These are phyloP conservation scores for Colletotrichum magnum DNA, from an alignment of 2,329 filamentous ascomycete genomes.

Conservation along the genomic window DNA sequence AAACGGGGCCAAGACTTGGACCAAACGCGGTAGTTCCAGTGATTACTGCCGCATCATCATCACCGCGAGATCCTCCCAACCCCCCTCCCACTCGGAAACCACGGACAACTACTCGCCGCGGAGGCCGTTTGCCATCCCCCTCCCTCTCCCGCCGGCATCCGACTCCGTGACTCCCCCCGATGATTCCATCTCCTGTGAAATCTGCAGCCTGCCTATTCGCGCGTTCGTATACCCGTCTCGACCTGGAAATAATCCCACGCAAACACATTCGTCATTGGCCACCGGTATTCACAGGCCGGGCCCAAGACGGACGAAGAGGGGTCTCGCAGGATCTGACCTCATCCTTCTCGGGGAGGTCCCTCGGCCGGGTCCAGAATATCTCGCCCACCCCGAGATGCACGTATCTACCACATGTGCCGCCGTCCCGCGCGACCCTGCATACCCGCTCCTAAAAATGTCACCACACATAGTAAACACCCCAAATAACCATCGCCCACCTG, in stretches of 20 bases:
- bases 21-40: background rate
- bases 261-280: background rate
- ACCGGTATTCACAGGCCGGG: background rate
- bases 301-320: no score
- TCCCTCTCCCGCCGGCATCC: background rate
- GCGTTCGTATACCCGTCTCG: background rate
- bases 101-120: background rate
- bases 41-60: no score
- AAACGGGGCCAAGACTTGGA: conserved; percentile 12
- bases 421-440: no score
- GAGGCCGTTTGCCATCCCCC: background rate
- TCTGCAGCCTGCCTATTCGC: background rate
- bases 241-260: background rate
- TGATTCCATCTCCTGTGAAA: background rate
- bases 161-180: background rate
- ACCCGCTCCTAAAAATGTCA: no score
- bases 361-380: no score
- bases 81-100: no score
- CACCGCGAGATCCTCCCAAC: no score
- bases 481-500: no score
- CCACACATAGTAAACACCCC: no score
- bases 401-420: no score
- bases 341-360: background rate
- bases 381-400: no score
- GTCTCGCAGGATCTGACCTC: background rate